Evolutionary conservation across 192 early-diverging fungal genomes (phyloP), one percentile per base, ranked within the genome.

Genomic region (Dispira parvispora): DNA sequence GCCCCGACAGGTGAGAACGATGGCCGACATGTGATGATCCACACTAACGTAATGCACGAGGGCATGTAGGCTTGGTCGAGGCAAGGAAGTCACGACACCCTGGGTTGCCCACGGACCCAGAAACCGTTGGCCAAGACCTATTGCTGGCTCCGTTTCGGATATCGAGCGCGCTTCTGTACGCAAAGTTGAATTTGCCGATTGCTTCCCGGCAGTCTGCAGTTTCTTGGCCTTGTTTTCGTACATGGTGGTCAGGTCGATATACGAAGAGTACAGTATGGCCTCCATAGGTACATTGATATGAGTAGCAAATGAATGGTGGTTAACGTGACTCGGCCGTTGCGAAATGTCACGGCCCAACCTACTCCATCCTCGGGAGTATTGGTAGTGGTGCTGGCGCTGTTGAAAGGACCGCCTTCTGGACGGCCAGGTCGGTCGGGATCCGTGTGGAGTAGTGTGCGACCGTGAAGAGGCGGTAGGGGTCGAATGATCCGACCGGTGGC

Each of bases 1-100:
- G 16, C 93, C 93, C 2, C 93, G 83, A 65, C 90, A 86, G 5
- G 89, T 85, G 20, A 96, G 64, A 0, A 96, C 84, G 2, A 96
- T 74, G 12, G 86, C 69, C 53, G 83, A 69, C 0, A 85, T 77
- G 2, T 76, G 71, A 62, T 94, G 93, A 67, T 96, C 93, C 12
- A 89, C 80, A 28, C 85, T 82, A 45, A 96, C 80, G 68, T 87
- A 92, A 65, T 87, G 85, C 8, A 85, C 84, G 0, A 88, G 75
- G 3, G 85, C 80, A 54, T 85, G 85, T 61, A 85, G 78, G 44
- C 78, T 78, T 14, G 87, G 85, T 52, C 71, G 57, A 46, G 69
- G 58, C 63, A 57, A 18, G 32, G 32, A 38, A 38, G 32, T 38
- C 32, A 38, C 32, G 32, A 1, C 6, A 38, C 32, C 32, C 32